These are phyloP conservation scores for Citrus sp. DNA, from an alignment of 345 rosid genomes.

Conservation along the genomic window DNA sequence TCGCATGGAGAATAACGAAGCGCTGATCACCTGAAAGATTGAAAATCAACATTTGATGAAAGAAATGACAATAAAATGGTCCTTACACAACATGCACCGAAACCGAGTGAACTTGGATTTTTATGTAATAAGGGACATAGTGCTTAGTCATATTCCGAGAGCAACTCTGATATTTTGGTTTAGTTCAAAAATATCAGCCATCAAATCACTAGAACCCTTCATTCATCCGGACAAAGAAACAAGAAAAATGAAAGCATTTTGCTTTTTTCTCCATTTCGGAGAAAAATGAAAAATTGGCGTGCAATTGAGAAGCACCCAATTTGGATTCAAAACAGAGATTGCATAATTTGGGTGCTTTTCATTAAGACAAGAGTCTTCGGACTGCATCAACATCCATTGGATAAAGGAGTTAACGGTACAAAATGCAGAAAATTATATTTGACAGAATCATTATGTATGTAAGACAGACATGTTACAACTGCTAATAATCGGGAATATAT, in stretches of 20 bases:
- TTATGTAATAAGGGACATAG: neutral
- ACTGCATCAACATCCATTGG: neutral
- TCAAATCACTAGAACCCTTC: neutral
- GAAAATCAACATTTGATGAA: neutral
- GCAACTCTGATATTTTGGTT: slow-evolving; percentile 21
- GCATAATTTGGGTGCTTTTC: neutral
- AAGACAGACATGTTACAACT: slow-evolving; percentile 14
- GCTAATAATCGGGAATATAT: slow-evolving; percentile 4
- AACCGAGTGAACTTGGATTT: neutral
- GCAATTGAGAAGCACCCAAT: neutral
- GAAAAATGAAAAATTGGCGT: no score
- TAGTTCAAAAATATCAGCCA: slow-evolving; percentile 13
- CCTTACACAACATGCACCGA: neutral
- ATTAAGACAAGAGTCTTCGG: no score
- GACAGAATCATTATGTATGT: slow-evolving; percentile 17
- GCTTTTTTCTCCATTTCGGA: no score
- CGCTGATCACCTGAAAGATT: neutral
- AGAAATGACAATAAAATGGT: neutral
- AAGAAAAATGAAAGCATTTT: neutral
- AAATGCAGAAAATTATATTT: neutral
- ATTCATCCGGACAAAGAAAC: neutral
- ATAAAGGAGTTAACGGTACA: neutral
- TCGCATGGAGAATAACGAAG: neutral
- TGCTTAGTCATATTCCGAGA: slow-evolving; percentile 11
- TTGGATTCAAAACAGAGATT: neutral